These are phyloP conservation scores for Geranium incanum DNA, from an alignment of 441 rosid genomes.

Conservation along the genomic window DNA sequence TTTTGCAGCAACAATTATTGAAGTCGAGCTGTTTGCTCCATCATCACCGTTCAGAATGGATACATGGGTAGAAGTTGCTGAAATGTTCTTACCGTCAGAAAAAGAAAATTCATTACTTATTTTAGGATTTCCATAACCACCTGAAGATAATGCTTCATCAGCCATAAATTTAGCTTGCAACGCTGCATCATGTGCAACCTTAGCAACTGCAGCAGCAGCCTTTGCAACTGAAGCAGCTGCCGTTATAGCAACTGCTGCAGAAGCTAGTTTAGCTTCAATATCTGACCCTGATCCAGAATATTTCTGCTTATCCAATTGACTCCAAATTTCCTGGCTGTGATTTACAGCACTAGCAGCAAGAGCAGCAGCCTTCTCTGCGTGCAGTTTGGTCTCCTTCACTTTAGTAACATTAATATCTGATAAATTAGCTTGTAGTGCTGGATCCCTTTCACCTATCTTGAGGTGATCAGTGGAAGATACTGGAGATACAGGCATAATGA, in stretches of 20 bases:
- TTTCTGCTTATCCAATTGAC: conserved; percentile 54
- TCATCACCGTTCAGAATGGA: conserved; percentile 56
- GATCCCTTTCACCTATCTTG: conserved; percentile 29
- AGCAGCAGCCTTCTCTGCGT: conserved; percentile 80
- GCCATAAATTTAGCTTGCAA: conserved; percentile 92
- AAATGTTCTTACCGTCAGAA: no score
- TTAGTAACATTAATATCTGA: conserved; percentile 56
- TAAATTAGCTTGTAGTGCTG: conserved; percentile 31
- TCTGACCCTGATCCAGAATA: conserved; percentile 47
- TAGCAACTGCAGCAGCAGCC: conserved; percentile 97
- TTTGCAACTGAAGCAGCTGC: conserved; percentile 95
- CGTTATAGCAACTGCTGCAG: conserved; percentile 73
- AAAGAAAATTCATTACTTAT: no score
- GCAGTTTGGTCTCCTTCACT: conserved; percentile 59
- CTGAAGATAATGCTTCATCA: conserved; percentile 53
- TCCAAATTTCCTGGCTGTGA: conserved; percentile 68
- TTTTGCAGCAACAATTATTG: conserved; percentile 69
- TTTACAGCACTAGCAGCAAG: conserved; percentile 70
- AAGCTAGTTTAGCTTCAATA: conserved; percentile 58
- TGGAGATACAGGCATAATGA: conserved; percentile 33
- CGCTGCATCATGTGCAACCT: conserved; percentile 88
- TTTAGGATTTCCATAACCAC: no score
- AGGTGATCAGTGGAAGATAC: conserved; percentile 33
- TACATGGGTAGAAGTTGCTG: conserved; percentile 35
- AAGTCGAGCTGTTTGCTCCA: conserved; percentile 46